A percentile compares a stretch with the other conserved stretches of the same genome.
phyloP scores from a whole-genome alignment of 345 rosid genomes.

The Acer negundo region DNA sequence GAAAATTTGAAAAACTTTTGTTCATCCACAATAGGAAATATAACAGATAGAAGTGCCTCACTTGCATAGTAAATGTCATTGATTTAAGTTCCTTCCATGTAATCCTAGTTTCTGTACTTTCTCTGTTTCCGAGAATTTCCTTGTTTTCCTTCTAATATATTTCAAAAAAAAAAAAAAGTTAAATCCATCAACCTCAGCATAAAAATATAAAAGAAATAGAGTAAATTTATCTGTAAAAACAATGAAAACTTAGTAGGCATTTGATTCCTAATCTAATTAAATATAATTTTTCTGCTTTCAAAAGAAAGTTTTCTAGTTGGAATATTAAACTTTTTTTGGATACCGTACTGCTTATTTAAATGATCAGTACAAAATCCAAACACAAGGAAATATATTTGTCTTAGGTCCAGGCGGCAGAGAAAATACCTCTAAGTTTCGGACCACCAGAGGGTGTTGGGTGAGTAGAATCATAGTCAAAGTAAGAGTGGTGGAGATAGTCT shows the following conservation, averaged over 20 bases:
- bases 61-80: constrained; percentile 27
- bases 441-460: constrained; percentile 18
- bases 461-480: constrained; percentile 27
- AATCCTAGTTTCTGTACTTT: constrained; percentile 2
- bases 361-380: no score
- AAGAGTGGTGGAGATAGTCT: constrained; percentile 26
- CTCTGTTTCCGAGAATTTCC: constrained; percentile 24
- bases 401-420: background rate
- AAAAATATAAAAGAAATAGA: no score
- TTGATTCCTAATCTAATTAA: no score
- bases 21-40: no score
- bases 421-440: constrained; percentile 23
- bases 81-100: constrained; percentile 34
- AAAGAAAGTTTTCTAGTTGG: no score
- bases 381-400: no score
- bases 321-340: no score
- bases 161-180: no score
- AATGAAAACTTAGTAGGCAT: background rate
- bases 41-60: background rate
- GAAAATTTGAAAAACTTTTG: background rate
- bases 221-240: background rate
- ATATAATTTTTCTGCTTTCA: no score
- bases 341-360: no score
- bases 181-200: background rate
- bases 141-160: constrained; percentile 24